These are phyloP conservation scores for Dichotomocladium elegans DNA, from an alignment of 371 early-diverging fungal species.

Conservation along the genomic window DNA sequence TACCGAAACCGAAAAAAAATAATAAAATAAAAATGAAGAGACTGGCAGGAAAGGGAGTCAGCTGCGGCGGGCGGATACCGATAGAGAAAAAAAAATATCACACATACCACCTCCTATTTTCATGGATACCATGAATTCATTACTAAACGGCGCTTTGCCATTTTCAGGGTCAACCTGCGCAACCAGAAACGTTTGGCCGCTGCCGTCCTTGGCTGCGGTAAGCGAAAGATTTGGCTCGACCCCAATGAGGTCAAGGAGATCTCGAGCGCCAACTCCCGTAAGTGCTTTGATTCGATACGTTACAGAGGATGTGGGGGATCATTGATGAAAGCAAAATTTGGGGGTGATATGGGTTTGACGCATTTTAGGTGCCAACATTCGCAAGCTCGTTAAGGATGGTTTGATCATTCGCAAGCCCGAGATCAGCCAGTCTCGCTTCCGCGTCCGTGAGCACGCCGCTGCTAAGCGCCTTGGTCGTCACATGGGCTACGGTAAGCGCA, in stretches of 20 bases:
- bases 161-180: conserved; percentile 73
- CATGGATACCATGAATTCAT: not conserved
- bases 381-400: conserved; percentile 97
- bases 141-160: not conserved
- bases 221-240: conserved; percentile 99
- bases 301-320: too few species aligned
- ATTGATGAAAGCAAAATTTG: not conserved
- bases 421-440: conserved; percentile 92
- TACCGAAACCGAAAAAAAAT: too few species aligned
- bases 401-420: conserved; percentile 96
- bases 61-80: too few species aligned
- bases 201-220: conserved; percentile 97
- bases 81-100: not conserved
- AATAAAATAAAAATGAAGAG: too few species aligned
- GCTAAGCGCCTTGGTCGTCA: conserved; percentile 99
- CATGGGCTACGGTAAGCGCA: conserved; percentile 97
- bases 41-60: too few species aligned
- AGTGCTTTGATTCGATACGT: too few species aligned
- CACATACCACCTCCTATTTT: not conserved
- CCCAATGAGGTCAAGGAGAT: conserved; percentile 97
- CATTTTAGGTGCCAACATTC: conserved; percentile 87
- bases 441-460: conserved; percentile 88
- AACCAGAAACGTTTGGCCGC: conserved; percentile 97
- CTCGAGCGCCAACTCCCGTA: conserved; percentile 96
- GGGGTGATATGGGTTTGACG: not conserved